Evolutionary conservation across 306 rosid genomes (phyloP).

Genomic region (Quercus robur): DNA sequence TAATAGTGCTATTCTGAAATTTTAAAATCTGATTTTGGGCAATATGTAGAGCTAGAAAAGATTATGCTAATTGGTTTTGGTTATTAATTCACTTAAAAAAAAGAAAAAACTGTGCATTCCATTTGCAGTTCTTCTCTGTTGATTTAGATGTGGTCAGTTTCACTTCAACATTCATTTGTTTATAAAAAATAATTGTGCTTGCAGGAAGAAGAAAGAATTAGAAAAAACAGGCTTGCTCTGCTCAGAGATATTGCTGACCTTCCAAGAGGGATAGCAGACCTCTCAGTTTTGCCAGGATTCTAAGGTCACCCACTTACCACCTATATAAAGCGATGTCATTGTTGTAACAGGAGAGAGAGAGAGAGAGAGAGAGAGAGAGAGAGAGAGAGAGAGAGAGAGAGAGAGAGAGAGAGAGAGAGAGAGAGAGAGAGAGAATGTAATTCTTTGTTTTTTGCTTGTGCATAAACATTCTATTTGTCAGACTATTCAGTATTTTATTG

Average conservation of each 20-base stretch:
- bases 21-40: neutral
- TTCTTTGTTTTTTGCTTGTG: constrained; percentile 15
- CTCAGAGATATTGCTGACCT: constrained; percentile 83
- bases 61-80: neutral
- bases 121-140: neutral
- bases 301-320: constrained; percentile 16
- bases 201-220: constrained; percentile 74
- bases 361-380: neutral
- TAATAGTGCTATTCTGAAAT: neutral
- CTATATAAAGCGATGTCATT: neutral
- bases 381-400: too few species aligned
- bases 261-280: constrained; percentile 84
- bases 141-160: neutral
- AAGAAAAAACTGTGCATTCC: neutral
- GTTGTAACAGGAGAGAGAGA: neutral
- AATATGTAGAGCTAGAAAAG: neutral
- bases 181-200: neutral
- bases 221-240: constrained; percentile 78
- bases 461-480: neutral
- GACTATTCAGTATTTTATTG: too few species aligned
- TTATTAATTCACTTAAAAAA: neutral
- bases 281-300: constrained; percentile 80
- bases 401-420: neutral
- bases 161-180: neutral
- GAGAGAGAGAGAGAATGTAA: neutral